Conservation (phyloP, 208 protist species). For the Trypanosoma vivax region DNA sequence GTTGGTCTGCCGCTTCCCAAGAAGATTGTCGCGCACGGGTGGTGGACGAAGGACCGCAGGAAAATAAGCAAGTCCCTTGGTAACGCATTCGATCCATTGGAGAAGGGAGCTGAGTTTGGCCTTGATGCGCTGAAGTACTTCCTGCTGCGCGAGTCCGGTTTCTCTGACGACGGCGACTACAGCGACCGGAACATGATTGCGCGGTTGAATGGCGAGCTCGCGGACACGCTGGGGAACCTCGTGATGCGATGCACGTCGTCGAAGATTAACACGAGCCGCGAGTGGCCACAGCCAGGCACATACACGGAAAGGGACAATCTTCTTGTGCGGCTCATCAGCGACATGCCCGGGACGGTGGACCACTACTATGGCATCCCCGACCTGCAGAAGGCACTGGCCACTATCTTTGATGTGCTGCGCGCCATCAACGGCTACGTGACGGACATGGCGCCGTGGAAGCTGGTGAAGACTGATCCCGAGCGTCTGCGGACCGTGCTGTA, state of each 20-base stretch:
- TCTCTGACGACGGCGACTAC: slow-evolving; percentile 94
- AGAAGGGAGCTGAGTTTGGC: slow-evolving; percentile 75
- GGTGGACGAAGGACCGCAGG: slow-evolving; percentile 91
- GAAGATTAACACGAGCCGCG: slow-evolving; percentile 74
- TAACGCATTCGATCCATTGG: slow-evolving; percentile 94
- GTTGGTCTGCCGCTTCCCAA: slow-evolving; percentile 90
- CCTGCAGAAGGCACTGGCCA: slow-evolving; percentile 81
- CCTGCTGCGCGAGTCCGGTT: slow-evolving; percentile 90
- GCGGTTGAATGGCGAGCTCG: slow-evolving; percentile 89
- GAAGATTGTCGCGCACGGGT: slow-evolving; percentile 89
- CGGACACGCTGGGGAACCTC: slow-evolving; percentile 92
- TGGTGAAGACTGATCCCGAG: slow-evolving; percentile 71
- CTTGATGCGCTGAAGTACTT: slow-evolving; percentile 94
- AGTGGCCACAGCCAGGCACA: slow-evolving; percentile 56
- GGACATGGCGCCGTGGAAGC: slow-evolving; percentile 89
- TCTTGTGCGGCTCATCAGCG: slow-evolving; percentile 50
- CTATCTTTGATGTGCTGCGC: slow-evolving; percentile 83
- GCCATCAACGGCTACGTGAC: slow-evolving; percentile 88
- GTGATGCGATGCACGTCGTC: slow-evolving; percentile 75
- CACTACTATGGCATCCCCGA: slow-evolving; percentile 81
- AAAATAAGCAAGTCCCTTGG: slow-evolving; percentile 98
- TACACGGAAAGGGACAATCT: slow-evolving; percentile 57
- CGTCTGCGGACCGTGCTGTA: slow-evolving; percentile 87
- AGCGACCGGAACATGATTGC: slow-evolving; percentile 80
- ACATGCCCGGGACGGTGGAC: slow-evolving; percentile 62